Evolutionary conservation across 1,284 basidiomycete genomes (phyloP), one percentile per base, ranked within the genome.

Genomic region (Mycena sp.): DNA sequence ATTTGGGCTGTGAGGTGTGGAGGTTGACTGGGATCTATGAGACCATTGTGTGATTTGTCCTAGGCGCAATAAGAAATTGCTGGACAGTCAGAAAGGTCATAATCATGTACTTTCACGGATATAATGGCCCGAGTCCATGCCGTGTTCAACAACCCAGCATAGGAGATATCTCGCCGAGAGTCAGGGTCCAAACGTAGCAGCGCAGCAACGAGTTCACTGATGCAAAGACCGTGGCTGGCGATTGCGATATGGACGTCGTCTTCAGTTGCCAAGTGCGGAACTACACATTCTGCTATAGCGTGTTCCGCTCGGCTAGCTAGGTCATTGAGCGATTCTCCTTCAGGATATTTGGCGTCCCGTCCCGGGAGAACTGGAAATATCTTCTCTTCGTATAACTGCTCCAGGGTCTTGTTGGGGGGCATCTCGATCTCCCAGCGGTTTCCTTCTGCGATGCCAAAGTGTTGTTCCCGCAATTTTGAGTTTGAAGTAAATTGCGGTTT

Each of bases 361-460:
- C 75, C 74, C n/a, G 72, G 70, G 4, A 85, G 71, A 6, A 85
- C 79, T 0, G 86, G 87, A 65, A 79, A 89, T 2, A 87, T 71
- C 1, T 78, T 80, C n/a, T 78, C 69, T 1, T 74, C 77, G 65
- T 78, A 83, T 32, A 84, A 74, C 37, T 83, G 80, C 61, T 85
- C 81, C 4, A 78, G 19, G 41, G 38, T 56, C 12, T 49, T 23
- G 51, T 56, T 40, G 3, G 53, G 38, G 4, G 67, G 67, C 1
- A 53, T 38, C 4, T 43, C 38, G 4, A 63, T n/a, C 4, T 57
- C 52, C 64, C 67, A 90, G 4, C 80, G 75, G 21, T 85, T 78
- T 3, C 93, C 92, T 73, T 95, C 94, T 1, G 86, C 93, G 21
- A 83, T 78, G 21, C 94, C 94, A 67, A 90, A 95, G 74, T 84